phyloP scores from a whole-genome alignment of 2,329 filamentous ascomycete genomes.

The Sporothrix luriei region DNA sequence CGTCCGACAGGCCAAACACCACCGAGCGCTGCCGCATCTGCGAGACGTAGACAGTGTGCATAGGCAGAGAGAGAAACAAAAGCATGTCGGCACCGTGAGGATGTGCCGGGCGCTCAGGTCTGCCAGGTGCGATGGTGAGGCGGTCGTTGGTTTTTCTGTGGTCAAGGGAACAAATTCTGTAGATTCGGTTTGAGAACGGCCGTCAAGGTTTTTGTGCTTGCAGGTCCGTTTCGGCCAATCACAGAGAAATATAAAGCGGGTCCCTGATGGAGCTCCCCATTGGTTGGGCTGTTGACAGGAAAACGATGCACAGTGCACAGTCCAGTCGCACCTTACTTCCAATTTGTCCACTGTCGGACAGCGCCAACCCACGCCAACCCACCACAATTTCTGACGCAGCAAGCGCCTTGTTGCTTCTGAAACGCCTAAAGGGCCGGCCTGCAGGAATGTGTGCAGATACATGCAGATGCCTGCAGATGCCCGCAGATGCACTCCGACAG shows the following conservation, averaged over 20 bases:
- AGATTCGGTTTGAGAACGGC: conserved; percentile 13
- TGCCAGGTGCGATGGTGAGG: neutral
- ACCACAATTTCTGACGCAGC: conserved; percentile 18
- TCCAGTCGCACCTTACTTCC: conserved; percentile 4
- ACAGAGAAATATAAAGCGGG: neutral
- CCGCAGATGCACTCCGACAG: neutral
- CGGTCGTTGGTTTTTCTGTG: neutral
- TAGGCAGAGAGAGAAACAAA: conserved; percentile 14
- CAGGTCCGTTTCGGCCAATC: neutral
- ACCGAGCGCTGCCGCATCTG: conserved; percentile 29
- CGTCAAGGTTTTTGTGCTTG: conserved; percentile 18
- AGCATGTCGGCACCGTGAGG: conserved; percentile 28
- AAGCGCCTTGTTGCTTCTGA: conserved; percentile 28
- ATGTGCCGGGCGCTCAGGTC: neutral
- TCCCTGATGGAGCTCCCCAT: neutral
- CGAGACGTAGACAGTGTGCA: conserved; percentile 19
- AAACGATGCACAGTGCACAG: neutral
- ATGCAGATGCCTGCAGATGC: conserved; percentile 20
- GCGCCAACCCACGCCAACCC: too few relatives aligned
- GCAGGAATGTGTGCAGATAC: conserved; percentile 30
- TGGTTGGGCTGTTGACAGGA: neutral
- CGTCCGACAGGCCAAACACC: conserved; percentile 7
- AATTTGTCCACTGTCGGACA: too few relatives aligned
- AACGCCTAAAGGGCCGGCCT: conserved; percentile 29
- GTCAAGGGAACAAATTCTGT: neutral